Conservation (phyloP, 1,284 basidiomycete genomes). For the Apiotrichum laibachii region DNA sequence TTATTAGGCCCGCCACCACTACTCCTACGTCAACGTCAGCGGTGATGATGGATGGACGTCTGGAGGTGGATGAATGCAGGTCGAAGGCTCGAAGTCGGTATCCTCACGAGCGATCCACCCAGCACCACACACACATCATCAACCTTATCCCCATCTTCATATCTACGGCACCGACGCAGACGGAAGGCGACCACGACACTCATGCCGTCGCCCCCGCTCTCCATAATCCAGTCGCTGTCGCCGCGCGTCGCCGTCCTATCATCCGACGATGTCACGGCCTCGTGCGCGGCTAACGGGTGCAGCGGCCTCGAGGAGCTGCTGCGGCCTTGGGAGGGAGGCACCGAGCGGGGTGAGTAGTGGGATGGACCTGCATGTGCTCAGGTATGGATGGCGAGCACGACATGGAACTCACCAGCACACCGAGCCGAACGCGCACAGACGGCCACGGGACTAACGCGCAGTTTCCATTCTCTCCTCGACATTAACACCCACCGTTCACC, state of each 20-base stretch:
- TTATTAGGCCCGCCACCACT: no score
- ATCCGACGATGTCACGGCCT: conserved; percentile 45
- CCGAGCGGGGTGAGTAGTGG: conserved; percentile 44
- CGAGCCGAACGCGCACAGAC: neutral
- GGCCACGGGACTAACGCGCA: conserved; percentile 16
- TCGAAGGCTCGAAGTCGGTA: no score
- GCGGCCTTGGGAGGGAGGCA: conserved; percentile 48
- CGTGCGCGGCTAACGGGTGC: conserved; percentile 49
- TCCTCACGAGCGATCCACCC: no score
- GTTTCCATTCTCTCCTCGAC: conserved; percentile 49
- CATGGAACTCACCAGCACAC: no score
- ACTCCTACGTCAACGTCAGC: no score
- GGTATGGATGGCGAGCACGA: no score
- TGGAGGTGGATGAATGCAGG: no score
- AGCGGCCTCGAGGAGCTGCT: conserved; percentile 49
- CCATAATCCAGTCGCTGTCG: conserved; percentile 48
- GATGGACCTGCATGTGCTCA: no score
- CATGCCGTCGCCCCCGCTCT: conserved; percentile 49
- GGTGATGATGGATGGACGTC: no score
- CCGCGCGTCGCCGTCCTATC: conserved; percentile 50
- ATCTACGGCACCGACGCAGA: neutral
- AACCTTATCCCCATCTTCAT: neutral
- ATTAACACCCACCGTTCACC: conserved; percentile 48
- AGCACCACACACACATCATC: no score
- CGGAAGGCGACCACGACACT: conserved; percentile 1